Evolutionary conservation across 306 rosid species (phyloP), one percentile per base, ranked within the genome.

Genomic region (Malus sieversii): DNA sequence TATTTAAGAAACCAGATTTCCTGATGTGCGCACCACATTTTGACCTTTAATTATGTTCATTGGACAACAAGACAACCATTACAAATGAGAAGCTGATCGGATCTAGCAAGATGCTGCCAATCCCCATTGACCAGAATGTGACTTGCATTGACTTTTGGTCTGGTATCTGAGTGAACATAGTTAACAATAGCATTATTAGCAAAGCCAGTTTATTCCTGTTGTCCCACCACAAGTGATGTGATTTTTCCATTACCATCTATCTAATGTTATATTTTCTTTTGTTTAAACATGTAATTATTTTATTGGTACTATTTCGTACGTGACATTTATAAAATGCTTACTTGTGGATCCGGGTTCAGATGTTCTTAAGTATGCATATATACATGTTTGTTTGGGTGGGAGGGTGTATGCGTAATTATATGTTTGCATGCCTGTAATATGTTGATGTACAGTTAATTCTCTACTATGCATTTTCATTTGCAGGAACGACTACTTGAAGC

Each of bases 401-500:
- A 19, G 48, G 16, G 38, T 30, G 23, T 72, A 33, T 58, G 52
- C 14, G 20, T 57, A 30, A 32, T 20, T 64, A 64, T 27, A 13
- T 69, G 61, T 33, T 62, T 42, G 8, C 15, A 4, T 61, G 72
- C 55, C 20, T 51, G 55, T 51, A 51, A 16, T 51, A 48, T 16
- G 55, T 15, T 51, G 18, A 48, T 48, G 15, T 51, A 15, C 55
- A 51, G 60, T 70, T 53, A 16, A 70, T 73, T 44, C 18, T 58
- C 61, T 66, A 60, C n/a, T 4, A 8, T 59, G 73, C 30, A 46
- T 77, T 81, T 85, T 64, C n/a, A 52, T 81, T 79, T 83, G 71
- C 84, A 95, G 98, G 98, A 95, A 87, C 88, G 97, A 81, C 77
- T 95, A 85, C 98, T 95, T 74, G 96, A 95, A 87, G 95, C 97